Percentiles rank a stretch among this genome's conserved stretches.
These are phyloP conservation scores for Eimeria acervulina DNA, from an alignment of 169 alveolate genomes.

Conservation along the genomic window DNA sequence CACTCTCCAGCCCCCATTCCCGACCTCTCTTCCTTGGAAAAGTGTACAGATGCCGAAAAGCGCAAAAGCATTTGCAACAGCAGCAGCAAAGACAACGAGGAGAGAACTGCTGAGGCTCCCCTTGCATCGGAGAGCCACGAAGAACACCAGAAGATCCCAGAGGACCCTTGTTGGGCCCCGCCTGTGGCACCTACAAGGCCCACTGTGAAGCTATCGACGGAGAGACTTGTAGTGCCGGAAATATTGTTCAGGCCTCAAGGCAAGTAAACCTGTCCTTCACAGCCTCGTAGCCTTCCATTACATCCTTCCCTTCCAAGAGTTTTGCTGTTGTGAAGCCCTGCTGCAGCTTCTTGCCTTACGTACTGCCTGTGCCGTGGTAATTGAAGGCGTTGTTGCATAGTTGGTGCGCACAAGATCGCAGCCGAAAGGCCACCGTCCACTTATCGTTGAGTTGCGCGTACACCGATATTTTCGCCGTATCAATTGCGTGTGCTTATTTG, in stretches of 20 bases:
- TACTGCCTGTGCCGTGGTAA: neutral
- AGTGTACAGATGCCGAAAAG: constrained; percentile 3
- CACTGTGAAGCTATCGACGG: constrained; percentile 86
- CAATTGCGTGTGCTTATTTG: neutral
- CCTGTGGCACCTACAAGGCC: constrained; percentile 71
- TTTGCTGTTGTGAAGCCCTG: neutral
- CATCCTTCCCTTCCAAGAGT: neutral
- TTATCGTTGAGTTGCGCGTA: neutral
- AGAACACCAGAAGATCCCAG: constrained; percentile 32
- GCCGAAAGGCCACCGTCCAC: neutral
- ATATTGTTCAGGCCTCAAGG: constrained; percentile 87
- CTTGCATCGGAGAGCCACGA: constrained; percentile 68
- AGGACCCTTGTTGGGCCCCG: constrained; percentile 47
- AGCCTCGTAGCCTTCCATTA: neutral
- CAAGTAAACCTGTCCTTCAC: neutral
- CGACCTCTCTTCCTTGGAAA: constrained; percentile 28
- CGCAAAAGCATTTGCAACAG: constrained; percentile 77
- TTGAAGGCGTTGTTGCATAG: neutral
- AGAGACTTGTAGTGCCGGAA: constrained; percentile 88
- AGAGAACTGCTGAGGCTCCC: constrained; percentile 53
- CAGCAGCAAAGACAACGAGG: constrained; percentile 69
- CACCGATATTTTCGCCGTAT: neutral
- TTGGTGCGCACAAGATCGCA: neutral
- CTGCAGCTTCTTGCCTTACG: neutral
- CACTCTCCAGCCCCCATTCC: constrained; percentile 75